phyloP scores from a whole-genome alignment of 306 rosid species.

The Adenanthera pavonina region DNA sequence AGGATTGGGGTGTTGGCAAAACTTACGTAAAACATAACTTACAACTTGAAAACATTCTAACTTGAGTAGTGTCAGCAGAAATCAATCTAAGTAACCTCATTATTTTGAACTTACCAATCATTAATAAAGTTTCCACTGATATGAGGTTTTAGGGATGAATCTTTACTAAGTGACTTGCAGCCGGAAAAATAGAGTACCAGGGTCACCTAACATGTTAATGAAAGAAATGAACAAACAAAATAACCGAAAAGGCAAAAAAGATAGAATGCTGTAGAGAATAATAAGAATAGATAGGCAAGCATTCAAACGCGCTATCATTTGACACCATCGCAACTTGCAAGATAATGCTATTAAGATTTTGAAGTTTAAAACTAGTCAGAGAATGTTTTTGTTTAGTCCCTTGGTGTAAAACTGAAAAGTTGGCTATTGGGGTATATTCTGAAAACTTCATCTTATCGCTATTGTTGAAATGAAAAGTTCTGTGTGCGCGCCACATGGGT shows the following conservation, averaged over 20 bases:
- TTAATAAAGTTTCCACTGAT: conserved; percentile 71
- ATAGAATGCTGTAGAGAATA: conserved; percentile 5
- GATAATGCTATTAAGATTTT: conserved; percentile 20
- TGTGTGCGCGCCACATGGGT: not conserved
- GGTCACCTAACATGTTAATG: conserved; percentile 65
- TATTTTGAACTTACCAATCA: conserved; percentile 72
- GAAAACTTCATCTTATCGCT: not conserved
- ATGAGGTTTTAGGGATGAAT: conserved; percentile 83
- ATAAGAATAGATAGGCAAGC: not conserved
- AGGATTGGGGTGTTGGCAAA: conserved; percentile 10
- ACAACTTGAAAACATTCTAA: not conserved
- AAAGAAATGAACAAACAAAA: conserved; percentile 32
- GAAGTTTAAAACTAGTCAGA: not conserved
- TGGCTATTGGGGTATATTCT: conserved; percentile 8
- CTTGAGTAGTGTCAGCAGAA: not conserved
- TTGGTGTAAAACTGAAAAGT: not conserved
- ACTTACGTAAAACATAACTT: conserved; percentile 15
- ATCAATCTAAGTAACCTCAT: conserved; percentile 28
- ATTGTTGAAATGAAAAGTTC: not conserved
- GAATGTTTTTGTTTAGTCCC: not conserved
- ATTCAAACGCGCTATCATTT: conserved; percentile 14
- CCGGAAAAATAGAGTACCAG: conserved; percentile 66
- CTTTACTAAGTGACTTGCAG: conserved; percentile 66
- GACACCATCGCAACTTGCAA: not conserved
- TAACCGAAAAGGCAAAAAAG: conserved; percentile 21